phyloP scores from a whole-genome alignment of 139 green algal species.

The Gonium pectorale region DNA sequence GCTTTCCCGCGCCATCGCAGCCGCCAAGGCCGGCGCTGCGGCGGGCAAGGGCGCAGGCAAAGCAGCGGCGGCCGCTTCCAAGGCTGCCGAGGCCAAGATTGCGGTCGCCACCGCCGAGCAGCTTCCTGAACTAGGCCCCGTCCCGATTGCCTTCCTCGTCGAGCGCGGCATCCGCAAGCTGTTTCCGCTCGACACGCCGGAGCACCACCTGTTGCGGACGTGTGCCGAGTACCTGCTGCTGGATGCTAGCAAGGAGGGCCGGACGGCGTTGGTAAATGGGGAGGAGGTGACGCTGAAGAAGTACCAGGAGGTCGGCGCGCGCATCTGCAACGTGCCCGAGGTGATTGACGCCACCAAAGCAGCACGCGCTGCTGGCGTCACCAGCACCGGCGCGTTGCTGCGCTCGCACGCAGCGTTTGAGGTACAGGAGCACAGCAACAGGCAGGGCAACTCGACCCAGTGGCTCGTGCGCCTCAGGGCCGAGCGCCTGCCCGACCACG shows the following conservation, averaged over 20 bases:
- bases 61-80: neutral
- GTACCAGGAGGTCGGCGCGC: neutral
- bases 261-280: neutral
- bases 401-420: neutral
- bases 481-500: slow-evolving; percentile 4
- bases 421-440: neutral
- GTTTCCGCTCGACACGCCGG: neutral
- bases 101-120: neutral
- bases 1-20: neutral
- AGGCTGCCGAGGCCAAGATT: neutral
- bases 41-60: neutral
- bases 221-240: slow-evolving; percentile 9
- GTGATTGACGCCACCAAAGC: neutral
- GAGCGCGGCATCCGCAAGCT: neutral
- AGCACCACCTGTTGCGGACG: slow-evolving; percentile 10
- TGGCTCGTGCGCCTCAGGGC: slow-evolving; percentile 2
- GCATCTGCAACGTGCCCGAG: neutral
- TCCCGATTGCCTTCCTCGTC: neutral
- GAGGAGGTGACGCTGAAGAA: neutral
- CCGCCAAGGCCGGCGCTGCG: neutral
- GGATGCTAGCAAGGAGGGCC: neutral
- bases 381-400: neutral
- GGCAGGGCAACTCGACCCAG: too few relatives aligned
- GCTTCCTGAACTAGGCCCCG: neutral
- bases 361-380: neutral